Evolutionary conservation across 2,329 filamentous ascomycete species (phyloP).

Genomic region (Apiospora malaysiana): DNA sequence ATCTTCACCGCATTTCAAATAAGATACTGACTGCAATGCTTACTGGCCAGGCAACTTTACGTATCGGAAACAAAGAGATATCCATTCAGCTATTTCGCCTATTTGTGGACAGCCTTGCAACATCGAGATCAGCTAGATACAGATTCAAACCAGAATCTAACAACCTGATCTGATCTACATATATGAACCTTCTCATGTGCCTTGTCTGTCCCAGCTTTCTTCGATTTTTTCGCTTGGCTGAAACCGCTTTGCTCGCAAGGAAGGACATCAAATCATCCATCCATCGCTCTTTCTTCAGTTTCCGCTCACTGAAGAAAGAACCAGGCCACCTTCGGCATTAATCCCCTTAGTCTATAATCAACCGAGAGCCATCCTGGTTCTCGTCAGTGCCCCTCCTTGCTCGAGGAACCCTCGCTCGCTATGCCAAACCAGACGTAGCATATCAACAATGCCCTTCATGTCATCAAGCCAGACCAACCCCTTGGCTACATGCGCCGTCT

Average conservation of each 20-base stretch:
- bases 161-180: not conserved
- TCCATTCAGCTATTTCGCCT: constrained; percentile 19
- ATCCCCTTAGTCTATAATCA: constrained; percentile 16
- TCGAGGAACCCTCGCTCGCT: constrained; percentile 20
- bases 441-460: constrained; percentile 10
- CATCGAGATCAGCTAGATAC: not conserved
- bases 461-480: constrained; percentile 11
- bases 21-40: not conserved
- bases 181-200: not conserved
- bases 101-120: constrained; percentile 7
- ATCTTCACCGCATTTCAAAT: not conserved
- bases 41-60: not conserved
- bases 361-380: constrained; percentile 43
- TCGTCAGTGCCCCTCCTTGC: constrained; percentile 10
- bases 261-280: not conserved
- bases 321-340: constrained; percentile 15
- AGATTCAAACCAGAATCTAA: not conserved
- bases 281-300: constrained; percentile 1
- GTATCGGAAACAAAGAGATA: constrained; percentile 19
- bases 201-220: not conserved
- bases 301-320: not conserved
- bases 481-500: not conserved
- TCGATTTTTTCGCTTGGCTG: not conserved
- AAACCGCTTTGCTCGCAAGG: not conserved
- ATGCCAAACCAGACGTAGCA: constrained; percentile 22